Evolutionary conservation across 2,329 filamentous ascomycete species (phyloP).

Genomic region (Ophiostoma tasmaniense): DNA sequence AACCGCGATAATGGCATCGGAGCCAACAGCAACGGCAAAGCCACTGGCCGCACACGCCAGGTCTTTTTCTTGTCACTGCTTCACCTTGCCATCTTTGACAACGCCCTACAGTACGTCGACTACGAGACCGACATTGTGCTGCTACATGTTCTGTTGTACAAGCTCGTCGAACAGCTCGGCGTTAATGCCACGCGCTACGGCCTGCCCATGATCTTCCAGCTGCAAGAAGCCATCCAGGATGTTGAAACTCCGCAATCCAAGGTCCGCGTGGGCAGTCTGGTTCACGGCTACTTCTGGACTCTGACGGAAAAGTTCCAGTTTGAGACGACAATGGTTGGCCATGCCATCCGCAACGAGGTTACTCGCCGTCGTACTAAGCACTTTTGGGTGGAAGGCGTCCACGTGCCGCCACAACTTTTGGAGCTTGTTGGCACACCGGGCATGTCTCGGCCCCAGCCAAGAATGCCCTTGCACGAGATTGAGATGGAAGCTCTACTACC

Average conservation of each 20-base stretch:
- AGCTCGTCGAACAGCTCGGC: constrained; percentile 66
- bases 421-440: constrained; percentile 52
- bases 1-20: constrained; percentile 57
- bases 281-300: constrained; percentile 82
- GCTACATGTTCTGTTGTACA: constrained; percentile 67
- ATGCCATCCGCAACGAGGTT: constrained; percentile 68
- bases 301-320: constrained; percentile 71
- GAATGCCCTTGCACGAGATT: constrained; percentile 44
- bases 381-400: constrained; percentile 70
- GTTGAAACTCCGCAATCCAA: constrained; percentile 60
- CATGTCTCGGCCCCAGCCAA: constrained; percentile 34
- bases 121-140: constrained; percentile 68
- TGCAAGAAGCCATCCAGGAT: constrained; percentile 74
- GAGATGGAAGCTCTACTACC: constrained; percentile 59
- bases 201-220: constrained; percentile 77
- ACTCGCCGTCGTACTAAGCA: constrained; percentile 61
- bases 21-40: constrained; percentile 25
- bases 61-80: constrained; percentile 74
- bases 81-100: constrained; percentile 84
- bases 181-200: constrained; percentile 73
- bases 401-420: constrained; percentile 58
- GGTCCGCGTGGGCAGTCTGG: constrained; percentile 71
- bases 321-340: constrained; percentile 59
- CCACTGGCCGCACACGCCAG: constrained; percentile 37
- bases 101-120: constrained; percentile 63